A percentile compares a stretch with the other conserved stretches of the same genome.
phyloP scores from a whole-genome alignment of 768 basidiomycete genomes.

The Termitomyces bulborhizus region DNA sequence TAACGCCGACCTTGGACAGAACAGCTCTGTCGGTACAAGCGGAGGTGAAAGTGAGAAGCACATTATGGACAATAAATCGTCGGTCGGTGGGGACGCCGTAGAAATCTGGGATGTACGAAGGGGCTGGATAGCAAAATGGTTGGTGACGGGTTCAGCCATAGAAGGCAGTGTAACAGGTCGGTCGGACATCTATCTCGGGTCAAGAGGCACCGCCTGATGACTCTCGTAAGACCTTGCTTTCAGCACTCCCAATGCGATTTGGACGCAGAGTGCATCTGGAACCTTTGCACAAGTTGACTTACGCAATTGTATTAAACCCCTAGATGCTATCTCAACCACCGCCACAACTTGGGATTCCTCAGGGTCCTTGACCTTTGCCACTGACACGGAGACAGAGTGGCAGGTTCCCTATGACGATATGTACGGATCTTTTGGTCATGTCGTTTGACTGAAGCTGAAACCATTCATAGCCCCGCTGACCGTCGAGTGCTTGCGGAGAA shows the following conservation, averaged over 20 bases:
- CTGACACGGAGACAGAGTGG: constrained; percentile 44
- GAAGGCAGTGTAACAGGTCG: constrained; percentile 76
- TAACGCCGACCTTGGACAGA: constrained; percentile 15
- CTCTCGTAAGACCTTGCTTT: constrained; percentile 55
- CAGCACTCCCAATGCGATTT: constrained; percentile 63
- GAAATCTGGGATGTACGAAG: constrained; percentile 88
- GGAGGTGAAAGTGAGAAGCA: constrained; percentile 6
- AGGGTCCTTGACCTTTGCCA: constrained; percentile 62
- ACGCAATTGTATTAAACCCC: constrained; percentile 52
- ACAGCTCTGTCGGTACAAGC: constrained; percentile 6
- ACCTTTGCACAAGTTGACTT: constrained; percentile 77
- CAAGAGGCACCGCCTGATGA: background rate
- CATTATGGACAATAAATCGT: constrained; percentile 7
- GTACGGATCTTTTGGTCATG: constrained; percentile 30
- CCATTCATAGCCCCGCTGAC: constrained; percentile 29
- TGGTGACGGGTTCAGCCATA: constrained; percentile 51
- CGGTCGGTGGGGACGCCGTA: constrained; percentile 46
- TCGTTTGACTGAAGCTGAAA: background rate
- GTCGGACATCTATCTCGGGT: background rate
- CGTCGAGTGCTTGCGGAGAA: constrained; percentile 25
- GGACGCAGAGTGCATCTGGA: constrained; percentile 70
- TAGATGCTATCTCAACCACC: constrained; percentile 61
- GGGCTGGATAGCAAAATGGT: constrained; percentile 80
- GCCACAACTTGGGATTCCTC: constrained; percentile 61
- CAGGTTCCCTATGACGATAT: constrained; percentile 80